Evolutionary conservation across 2,329 filamentous ascomycete genomes (phyloP).

Genomic region (Aspergillus cejpii): DNA sequence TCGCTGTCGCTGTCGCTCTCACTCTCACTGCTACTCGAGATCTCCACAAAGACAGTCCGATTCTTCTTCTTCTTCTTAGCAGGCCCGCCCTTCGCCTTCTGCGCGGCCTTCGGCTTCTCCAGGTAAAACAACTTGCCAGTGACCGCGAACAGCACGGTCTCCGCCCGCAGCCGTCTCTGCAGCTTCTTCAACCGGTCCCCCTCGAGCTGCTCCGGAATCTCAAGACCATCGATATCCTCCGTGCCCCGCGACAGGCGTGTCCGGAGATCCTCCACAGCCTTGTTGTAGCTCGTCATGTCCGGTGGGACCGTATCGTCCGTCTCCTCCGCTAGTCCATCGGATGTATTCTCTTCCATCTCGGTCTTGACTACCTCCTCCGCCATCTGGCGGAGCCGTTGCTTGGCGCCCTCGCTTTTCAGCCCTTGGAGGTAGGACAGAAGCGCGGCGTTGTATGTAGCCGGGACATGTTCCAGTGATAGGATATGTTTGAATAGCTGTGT

Average conservation of each 20-base stretch:
- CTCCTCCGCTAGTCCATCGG: conserved; percentile 6
- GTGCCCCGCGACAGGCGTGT: conserved; percentile 21
- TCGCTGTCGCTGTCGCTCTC: conserved; percentile 26
- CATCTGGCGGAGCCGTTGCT: conserved; percentile 56
- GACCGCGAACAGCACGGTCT: conserved; percentile 34
- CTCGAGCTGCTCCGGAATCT: conserved; percentile 19
- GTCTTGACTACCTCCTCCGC: conserved; percentile 54
- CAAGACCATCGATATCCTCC: conserved; percentile 21
- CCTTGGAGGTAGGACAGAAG: conserved; percentile 74
- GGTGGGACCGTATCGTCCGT: conserved; percentile 13
- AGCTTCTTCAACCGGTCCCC: conserved; percentile 25
- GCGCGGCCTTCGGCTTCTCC: conserved; percentile 22
- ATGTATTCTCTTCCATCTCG: conserved; percentile 38
- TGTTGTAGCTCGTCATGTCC: conserved; percentile 36
- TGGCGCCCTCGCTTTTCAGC: conserved; percentile 66
- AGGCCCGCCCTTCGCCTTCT: conserved; percentile 21
- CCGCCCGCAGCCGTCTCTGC: conserved; percentile 34
- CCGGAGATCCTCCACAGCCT: conserved; percentile 48
- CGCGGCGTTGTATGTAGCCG: conserved; percentile 59
- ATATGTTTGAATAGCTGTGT: conserved; percentile 76
- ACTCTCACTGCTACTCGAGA: conserved; percentile 39
- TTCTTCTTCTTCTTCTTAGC: conserved; percentile 40
- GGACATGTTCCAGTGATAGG: conserved; percentile 65
- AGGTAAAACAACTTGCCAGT: conserved; percentile 25
- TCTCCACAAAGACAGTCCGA: conserved; percentile 37